Evolutionary conservation across 768 basidiomycete species (phyloP).

Genomic region (Gymnopilus junonius): DNA sequence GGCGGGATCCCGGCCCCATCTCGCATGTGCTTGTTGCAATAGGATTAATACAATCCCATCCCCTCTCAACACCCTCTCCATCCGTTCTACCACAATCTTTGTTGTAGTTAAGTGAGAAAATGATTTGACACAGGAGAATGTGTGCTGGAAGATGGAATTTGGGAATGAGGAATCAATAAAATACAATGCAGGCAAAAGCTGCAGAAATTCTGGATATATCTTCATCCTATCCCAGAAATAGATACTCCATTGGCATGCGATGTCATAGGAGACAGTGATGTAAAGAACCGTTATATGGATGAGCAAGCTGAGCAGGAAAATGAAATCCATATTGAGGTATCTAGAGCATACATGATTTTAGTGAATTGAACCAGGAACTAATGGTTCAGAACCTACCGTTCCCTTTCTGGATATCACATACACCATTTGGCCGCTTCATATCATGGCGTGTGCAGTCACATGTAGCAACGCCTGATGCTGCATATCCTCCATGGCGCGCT

Average conservation of each 20-base stretch:
- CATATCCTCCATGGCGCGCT: slow-evolving; percentile 13
- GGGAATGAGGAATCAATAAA: slow-evolving; percentile 24
- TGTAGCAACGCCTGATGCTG: slow-evolving; percentile 26
- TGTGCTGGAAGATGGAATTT: slow-evolving; percentile 32
- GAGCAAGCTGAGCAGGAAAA: slow-evolving; percentile 26
- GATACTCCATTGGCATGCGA: slow-evolving; percentile 24
- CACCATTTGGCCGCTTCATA: slow-evolving; percentile 24
- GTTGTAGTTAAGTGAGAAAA: slow-evolving; percentile 27
- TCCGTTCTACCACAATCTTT: slow-evolving; percentile 38
- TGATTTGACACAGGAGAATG: slow-evolving; percentile 1
- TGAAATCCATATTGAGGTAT: slow-evolving; percentile 33
- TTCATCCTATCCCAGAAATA: slow-evolving; percentile 21
- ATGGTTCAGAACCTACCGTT: slow-evolving; percentile 24
- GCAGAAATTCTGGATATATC: slow-evolving; percentile 4
- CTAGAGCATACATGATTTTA: not conserved
- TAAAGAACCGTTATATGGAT: not conserved
- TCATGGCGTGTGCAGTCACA: slow-evolving; percentile 31
- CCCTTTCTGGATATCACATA: slow-evolving; percentile 39
- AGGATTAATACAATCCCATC: slow-evolving; percentile 32
- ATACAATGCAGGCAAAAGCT: not conserved
- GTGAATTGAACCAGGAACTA: not conserved
- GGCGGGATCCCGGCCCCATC: slow-evolving; percentile 33
- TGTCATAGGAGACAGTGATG: slow-evolving; percentile 27
- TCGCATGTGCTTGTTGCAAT: slow-evolving; percentile 38
- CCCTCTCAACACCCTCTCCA: slow-evolving; percentile 37